Base-by-base conservation (phyloP, 2,329 filamentous ascomycete species). In the Fusarium redolens region DNA sequence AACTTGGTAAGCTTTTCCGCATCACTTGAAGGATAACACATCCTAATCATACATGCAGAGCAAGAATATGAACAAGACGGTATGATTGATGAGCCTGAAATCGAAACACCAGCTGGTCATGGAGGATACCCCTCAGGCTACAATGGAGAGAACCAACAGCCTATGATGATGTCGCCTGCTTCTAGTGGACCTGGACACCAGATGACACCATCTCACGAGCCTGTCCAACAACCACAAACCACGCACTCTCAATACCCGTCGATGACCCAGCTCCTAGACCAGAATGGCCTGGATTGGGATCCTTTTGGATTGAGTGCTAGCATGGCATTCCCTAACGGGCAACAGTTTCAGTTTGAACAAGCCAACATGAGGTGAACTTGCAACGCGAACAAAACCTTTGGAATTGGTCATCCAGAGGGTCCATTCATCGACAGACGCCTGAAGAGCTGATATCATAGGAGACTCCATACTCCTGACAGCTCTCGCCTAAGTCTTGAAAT, bases 21-120 rank as follows among this genome's bases (percentile, higher is more conserved):
- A 25, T 82, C 78, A 78, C 79, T 87, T 87, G 85, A 87, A 88
- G 85, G 18, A 25, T 86, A 89, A 81, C 90, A 87, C 88, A 51
- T 87, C 85, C 88, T 92, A 86, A 93, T 89, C 87, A 81, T 84
- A 82, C 90, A 84, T 85, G 79, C 88, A 98, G 96, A 98, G 86
- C 95, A 97, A 88, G 96, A 98, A 86, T 98, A 98, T 85, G 95
- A 98, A 61, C 93, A 94, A 84, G 90, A 90, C 81, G 94, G 96
- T 78, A 93, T 97, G 88, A 91, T 97, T 82, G 95, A 98, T 78
- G 93, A 97, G 69, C 85, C 91, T 75, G 92, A 93, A 77, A 89
- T 91, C 73, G 92, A 94, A 69, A 90, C 91, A 15, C 88, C 92
- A 5, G 84, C 81, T 61, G 91, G 90, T 45, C 88, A 91, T 48